phyloP scores from a whole-genome alignment of 306 rosid genomes.

The Dalbergia cochinchinensis region DNA sequence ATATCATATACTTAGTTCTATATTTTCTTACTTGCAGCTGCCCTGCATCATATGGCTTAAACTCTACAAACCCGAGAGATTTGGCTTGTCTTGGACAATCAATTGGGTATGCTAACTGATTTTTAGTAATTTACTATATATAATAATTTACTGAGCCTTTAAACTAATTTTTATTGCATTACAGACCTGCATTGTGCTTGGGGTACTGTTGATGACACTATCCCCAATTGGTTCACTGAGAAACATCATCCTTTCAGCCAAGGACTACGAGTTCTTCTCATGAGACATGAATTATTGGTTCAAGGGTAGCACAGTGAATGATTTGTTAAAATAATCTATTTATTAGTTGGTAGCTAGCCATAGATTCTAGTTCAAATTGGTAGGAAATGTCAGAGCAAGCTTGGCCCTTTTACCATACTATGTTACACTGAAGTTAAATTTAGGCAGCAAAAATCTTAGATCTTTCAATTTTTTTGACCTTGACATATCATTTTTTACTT shows the following conservation, averaged over 20 bases:
- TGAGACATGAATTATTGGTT: conserved; percentile 34
- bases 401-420: neutral
- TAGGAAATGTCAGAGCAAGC: neutral
- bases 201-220: conserved; percentile 63
- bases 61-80: conserved; percentile 67
- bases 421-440: neutral
- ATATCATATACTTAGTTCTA: neutral
- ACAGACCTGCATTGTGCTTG: conserved; percentile 78
- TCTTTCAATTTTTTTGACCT: neutral
- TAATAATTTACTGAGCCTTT: neutral
- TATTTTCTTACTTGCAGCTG: conserved; percentile 57
- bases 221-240: conserved; percentile 84
- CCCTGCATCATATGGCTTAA: conserved; percentile 88
- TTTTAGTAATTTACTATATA: neutral
- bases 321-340: neutral
- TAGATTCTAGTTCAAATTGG: conserved; percentile 22
- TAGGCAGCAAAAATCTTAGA: neutral
- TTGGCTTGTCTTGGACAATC: conserved; percentile 66
- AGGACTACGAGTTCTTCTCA: conserved; percentile 73
- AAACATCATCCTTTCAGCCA: conserved; percentile 62
- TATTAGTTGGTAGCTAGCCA: neutral
- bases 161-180: conserved; percentile 4
- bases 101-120: conserved; percentile 67
- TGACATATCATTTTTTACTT: neutral
- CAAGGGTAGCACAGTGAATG: neutral